These are phyloP conservation scores for Yarrowia yakushimensis DNA, from an alignment of 805 yeast genomes.

Conservation along the genomic window DNA sequence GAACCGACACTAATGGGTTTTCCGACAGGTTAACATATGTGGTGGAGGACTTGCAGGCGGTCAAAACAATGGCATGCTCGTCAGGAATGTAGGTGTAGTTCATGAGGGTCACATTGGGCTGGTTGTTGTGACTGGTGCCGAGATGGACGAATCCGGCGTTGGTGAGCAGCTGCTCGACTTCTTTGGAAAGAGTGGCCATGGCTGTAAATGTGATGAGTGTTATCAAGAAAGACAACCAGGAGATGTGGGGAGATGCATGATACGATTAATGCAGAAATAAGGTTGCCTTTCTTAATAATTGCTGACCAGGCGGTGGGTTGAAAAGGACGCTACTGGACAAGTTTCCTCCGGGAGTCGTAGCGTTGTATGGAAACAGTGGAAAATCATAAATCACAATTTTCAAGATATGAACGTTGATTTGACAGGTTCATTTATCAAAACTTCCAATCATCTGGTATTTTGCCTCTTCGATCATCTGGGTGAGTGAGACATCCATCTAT, in stretches of 20 bases:
- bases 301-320: not conserved
- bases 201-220: too few species aligned
- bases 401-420: too few species aligned
- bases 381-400: too few species aligned
- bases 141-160: constrained; percentile 54
- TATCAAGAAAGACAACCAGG: not conserved
- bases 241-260: constrained; percentile 6
- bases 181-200: constrained; percentile 5
- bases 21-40: constrained; percentile 64
- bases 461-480: too few species aligned
- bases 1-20: constrained; percentile 76
- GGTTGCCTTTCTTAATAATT: not conserved
- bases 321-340: too few species aligned
- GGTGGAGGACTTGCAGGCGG: constrained; percentile 67
- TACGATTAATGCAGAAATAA: not conserved
- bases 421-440: too few species aligned
- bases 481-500: too few species aligned
- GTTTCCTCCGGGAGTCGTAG: too few species aligned
- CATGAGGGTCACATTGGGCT: constrained; percentile 90
- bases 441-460: too few species aligned
- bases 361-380: too few species aligned
- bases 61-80: constrained; percentile 56
- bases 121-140: constrained; percentile 69
- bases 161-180: constrained; percentile 4
- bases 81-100: constrained; percentile 67